Base-by-base conservation (phyloP, 495 filamentous ascomycete species). In the Xylaria palmicola region DNA sequence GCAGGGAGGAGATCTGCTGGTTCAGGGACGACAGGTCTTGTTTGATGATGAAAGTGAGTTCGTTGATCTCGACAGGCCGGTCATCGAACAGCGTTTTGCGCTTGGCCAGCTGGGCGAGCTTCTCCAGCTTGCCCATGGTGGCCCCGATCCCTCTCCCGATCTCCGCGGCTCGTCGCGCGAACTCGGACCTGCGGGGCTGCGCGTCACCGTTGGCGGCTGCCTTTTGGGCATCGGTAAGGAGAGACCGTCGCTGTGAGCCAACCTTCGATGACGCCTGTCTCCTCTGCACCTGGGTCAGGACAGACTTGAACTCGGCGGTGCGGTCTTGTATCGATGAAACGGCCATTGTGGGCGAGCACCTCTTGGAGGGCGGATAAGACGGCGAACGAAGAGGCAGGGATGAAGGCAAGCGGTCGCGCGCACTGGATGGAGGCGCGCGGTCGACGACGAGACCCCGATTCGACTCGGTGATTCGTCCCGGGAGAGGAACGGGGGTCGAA, bases 11-110 rank as follows among this genome's bases (percentile, higher is more conserved):
- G 68, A 98, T 98, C 70, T 93, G 87, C 59, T 88, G 82, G 73
- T 96, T 97, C 58, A 98, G 76, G 10, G 89, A 86, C 0, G 92
- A 90, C 26, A 98, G 84, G 68, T 98, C 95, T 81, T 98, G 94
- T 75, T 98, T 98, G 77, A 98, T 97, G 62, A 67, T 69, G 43
- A 68, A 96, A 9, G 92, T 94, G 74, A 98, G 85, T 68, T 98
- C 92, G 71, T 92, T 92, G 75, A 98, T 97, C 74, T 98, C 94
- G 37, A 96, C 89, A 2, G 94, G 92, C 72, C 90, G 85, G 77
- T 98, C 94, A 73, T 98, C 94, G 70, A 98, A 98, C 20, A 98
- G 85, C 1, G 95, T 95, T 78, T 97, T 96, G 64, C 96, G 88
- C 72, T 93, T 94, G 53, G 94, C 94, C 73, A 98, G 77, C 73